Evolutionary conservation across 2,329 filamentous ascomycete species (phyloP).

Genomic region (Botrytis sinoallii): DNA sequence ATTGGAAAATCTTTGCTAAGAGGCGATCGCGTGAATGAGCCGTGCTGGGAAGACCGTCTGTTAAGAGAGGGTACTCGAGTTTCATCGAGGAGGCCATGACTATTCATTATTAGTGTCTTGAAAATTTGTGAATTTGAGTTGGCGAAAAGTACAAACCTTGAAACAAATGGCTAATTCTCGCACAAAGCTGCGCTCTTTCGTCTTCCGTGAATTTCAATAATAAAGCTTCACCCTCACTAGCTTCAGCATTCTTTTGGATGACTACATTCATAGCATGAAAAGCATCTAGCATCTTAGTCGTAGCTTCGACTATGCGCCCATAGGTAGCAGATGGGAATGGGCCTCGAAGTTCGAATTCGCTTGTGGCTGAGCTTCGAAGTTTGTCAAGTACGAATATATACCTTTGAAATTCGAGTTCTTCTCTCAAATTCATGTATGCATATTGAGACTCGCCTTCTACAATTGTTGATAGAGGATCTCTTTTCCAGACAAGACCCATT

Average conservation of each 20-base stretch:
- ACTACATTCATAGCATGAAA: constrained; percentile 97
- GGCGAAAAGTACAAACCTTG: constrained; percentile 39
- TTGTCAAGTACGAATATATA: constrained; percentile 72
- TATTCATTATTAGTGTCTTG: constrained; percentile 29
- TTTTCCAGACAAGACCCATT: constrained; percentile 94
- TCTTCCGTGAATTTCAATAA: constrained; percentile 74
- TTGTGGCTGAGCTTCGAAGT: constrained; percentile 68
- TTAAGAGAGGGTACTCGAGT: constrained; percentile 81
- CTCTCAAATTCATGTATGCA: constrained; percentile 81
- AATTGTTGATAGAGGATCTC: constrained; percentile 78
- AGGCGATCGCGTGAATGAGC: constrained; percentile 77
- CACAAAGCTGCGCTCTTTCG: constrained; percentile 78
- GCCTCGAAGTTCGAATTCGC: constrained; percentile 83
- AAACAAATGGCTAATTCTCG: constrained; percentile 84
- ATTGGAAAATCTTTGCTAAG: constrained; percentile 83
- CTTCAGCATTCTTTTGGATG: constrained; percentile 72
- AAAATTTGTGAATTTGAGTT: not conserved
- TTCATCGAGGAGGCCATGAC: constrained; percentile 92
- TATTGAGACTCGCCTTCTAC: constrained; percentile 53
- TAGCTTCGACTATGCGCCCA: constrained; percentile 72
- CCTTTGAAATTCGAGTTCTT: constrained; percentile 82
- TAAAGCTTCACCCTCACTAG: constrained; percentile 76
- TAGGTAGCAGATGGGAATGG: constrained; percentile 78
- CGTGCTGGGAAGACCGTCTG: constrained; percentile 82
- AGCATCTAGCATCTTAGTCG: constrained; percentile 81